Base-by-base conservation (phyloP, 306 rosid genomes). In the Ceratonia siliqua region DNA sequence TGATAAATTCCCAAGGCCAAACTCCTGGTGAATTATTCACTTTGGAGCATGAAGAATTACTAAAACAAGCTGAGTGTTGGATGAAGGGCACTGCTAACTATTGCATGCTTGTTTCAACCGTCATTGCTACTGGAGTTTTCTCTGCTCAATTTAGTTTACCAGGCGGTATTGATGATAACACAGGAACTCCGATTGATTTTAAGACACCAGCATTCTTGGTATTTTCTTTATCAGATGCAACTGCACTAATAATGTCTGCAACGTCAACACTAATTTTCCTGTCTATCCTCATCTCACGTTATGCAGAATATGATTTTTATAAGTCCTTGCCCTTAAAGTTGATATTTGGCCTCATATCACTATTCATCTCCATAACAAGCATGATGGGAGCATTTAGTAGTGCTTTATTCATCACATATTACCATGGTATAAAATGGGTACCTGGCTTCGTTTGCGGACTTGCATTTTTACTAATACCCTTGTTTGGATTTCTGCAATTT, bases 51-150 rank as follows among this genome's bases (percentile, higher is more conserved):
- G 32, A 56, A 62, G 77, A 15, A 0, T 28, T 88, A 17, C 12
- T 76, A 36, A 5, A 10, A 15, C 45, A 59, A 33, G 92, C 89
- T 65, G 88, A 81, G 22, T 20, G 61, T 9, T 88, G 92, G 92
- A 85, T 77, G 59, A 79, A 81, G 43, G 5, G 30, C 32, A 88
- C 86, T 28, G 74, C 92, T 0, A 56, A 55, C 1, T 76, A 67
- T 0, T 81, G 85, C 14, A 65, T 81, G 75, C 68, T 88, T 3
- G 79, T 83, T 18, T 79, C 92, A 4, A 46, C 92, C 7, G 42
- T 88, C 1, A 83, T 88, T n/a, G 54, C 86, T 2, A 65, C 89
- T 0, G 79, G 84, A 8, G 76, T 81, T 3, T 73, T 85, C 8
- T 18, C 86, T 1, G 78, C 86, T 0, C 77, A 82, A 32, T 83